phyloP scores from a whole-genome alignment of 495 filamentous ascomycete species.

The Evernia prunastri region DNA sequence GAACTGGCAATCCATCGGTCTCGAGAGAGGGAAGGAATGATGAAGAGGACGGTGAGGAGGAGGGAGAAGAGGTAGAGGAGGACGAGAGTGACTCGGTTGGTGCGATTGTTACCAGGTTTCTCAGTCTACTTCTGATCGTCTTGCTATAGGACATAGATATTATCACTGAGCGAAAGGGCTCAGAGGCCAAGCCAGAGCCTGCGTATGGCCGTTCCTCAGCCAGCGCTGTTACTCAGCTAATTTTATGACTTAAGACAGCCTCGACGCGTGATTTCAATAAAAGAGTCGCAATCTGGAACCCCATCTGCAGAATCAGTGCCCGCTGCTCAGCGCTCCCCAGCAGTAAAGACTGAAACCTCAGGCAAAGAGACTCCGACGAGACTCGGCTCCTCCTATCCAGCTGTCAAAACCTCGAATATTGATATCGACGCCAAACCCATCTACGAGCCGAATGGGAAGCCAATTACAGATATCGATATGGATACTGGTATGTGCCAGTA shows the following conservation, averaged over 20 bases:
- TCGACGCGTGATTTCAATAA: conserved; percentile 44
- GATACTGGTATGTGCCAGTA: conserved; percentile 49
- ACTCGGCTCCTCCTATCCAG: conserved; percentile 55
- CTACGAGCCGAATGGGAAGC: conserved; percentile 65
- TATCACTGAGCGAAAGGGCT: conserved; percentile 77
- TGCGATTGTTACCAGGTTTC: conserved; percentile 27
- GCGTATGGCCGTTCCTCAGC: conserved; percentile 32
- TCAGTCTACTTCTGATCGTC: conserved; percentile 23
- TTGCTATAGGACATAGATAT: conserved; percentile 79
- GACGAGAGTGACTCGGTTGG: conserved; percentile 46
- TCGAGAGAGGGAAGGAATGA: not conserved
- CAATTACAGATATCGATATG: conserved; percentile 77
- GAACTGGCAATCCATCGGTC: not conserved
- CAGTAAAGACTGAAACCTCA: conserved; percentile 32
- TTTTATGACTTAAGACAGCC: conserved; percentile 12
- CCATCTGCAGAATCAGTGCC: conserved; percentile 25
- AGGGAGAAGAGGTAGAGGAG: conserved; percentile 65
- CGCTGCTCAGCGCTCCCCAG: conserved; percentile 15
- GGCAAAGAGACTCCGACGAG: conserved; percentile 39
- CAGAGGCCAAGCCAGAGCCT: conserved; percentile 62
- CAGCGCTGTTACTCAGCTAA: conserved; percentile 5
- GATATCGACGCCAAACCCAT: conserved; percentile 78
- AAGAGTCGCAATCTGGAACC: conserved; percentile 49
- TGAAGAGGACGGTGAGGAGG: conserved; percentile 53
- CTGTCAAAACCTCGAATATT: conserved; percentile 68